Conservation (phyloP, 148 eudicot genomes). For the Silene latifolia region DNA sequence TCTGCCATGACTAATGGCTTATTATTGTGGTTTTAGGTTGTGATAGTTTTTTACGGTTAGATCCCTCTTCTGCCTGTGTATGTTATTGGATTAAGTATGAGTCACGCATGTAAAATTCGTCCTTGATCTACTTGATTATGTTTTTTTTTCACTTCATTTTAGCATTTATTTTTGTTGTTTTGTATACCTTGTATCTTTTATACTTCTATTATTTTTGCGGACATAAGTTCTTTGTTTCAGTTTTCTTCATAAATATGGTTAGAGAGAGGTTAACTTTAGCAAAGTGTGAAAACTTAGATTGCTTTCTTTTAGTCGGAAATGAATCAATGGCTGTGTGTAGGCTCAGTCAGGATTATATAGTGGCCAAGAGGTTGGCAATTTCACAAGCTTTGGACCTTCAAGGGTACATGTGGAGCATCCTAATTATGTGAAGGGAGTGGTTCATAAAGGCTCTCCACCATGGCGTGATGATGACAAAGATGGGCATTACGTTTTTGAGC, state of each 20-base stretch:
- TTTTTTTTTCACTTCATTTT: neutral
- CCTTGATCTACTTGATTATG: neutral
- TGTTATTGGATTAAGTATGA: neutral
- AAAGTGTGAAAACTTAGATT: constrained; percentile 32
- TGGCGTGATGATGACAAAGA: constrained; percentile 98
- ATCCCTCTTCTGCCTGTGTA: neutral
- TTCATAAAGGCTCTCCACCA: constrained; percentile 93
- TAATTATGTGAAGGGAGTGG: constrained; percentile 71
- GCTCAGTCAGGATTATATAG: constrained; percentile 88
- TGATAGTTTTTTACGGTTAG: neutral
- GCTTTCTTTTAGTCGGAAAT: constrained; percentile 43
- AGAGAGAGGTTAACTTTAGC: constrained; percentile 22
- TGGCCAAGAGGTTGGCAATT: constrained; percentile 89
- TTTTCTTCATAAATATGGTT: constrained; percentile 19
- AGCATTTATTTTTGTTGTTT: neutral
- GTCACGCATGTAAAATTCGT: neutral
- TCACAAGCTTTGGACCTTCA: constrained; percentile 78
- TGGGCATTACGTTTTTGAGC: constrained; percentile 95
- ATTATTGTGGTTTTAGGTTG: neutral
- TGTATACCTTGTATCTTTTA: neutral
- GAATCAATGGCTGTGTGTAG: constrained; percentile 90
- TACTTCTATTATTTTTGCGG: constrained; percentile 5
- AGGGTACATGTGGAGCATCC: constrained; percentile 64
- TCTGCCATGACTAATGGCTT: neutral
- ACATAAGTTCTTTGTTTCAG: neutral